A percentile compares a stretch with the other conserved stretches of the same genome.
phyloP scores from a whole-genome alignment of 345 rosid species.

The Carallia brachiata region DNA sequence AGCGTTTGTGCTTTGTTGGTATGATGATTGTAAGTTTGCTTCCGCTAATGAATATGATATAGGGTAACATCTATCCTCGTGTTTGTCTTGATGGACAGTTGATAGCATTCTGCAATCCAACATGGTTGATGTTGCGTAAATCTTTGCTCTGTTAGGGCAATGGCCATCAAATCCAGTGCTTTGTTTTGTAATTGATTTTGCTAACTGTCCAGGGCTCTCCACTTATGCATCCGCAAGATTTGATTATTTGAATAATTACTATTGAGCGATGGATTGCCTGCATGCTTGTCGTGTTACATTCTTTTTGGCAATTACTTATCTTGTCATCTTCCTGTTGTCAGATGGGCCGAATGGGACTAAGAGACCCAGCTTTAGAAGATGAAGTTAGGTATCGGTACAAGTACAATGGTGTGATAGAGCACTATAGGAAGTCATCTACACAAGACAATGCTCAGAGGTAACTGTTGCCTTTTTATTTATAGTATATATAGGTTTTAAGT shows the following conservation, averaged over 20 bases:
- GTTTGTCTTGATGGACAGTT: not conserved
- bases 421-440: constrained; percentile 90
- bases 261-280: no score
- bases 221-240: not conserved
- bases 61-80: no score
- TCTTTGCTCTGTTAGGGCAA: no score
- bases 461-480: not conserved
- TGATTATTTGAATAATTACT: not conserved
- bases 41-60: no score
- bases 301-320: constrained; percentile 7
- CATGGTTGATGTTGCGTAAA: no score
- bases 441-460: constrained; percentile 95
- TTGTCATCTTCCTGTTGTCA: constrained; percentile 36
- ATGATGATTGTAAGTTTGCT: constrained; percentile 3
- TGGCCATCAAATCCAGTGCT: not conserved
- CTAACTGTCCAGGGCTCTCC: not conserved
- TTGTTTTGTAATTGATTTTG: not conserved
- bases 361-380: constrained; percentile 70
- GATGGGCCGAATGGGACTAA: constrained; percentile 80
- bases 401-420: constrained; percentile 68
- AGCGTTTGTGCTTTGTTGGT: constrained; percentile 94
- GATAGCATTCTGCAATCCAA: not conserved
- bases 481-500: no score
- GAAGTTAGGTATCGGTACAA: constrained; percentile 79
- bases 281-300: not conserved